phyloP scores from a whole-genome alignment of 352 stramenopile genomes.

The Phytophthora parvispora region DNA sequence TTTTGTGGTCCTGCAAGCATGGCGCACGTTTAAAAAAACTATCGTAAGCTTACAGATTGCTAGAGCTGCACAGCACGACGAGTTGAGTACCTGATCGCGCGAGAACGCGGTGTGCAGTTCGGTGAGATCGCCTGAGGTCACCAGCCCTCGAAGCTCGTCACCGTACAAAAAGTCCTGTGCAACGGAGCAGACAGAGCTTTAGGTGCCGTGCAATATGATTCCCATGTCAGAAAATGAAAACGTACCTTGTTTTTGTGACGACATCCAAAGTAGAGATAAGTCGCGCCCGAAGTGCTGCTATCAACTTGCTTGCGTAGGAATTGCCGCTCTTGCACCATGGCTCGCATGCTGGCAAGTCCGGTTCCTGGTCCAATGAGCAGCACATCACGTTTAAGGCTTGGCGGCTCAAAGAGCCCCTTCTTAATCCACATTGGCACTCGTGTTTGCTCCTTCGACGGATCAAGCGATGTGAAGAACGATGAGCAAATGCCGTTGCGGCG shows the following conservation, averaged over 20 bases:
- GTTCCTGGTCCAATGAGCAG: constrained; percentile 94
- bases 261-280: constrained; percentile 91
- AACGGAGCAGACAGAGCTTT: not conserved
- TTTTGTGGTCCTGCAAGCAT: constrained; percentile 71
- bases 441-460: constrained; percentile 43
- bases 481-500: constrained; percentile 88
- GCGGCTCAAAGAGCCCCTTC: constrained; percentile 81
- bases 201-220: not conserved
- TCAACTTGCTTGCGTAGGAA: constrained; percentile 46
- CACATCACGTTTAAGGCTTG: constrained; percentile 56
- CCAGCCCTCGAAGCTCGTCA: constrained; percentile 73
- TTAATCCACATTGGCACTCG: constrained; percentile 90
- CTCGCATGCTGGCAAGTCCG: constrained; percentile 91
- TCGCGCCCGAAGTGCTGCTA: constrained; percentile 29
- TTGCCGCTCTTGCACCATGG: constrained; percentile 89
- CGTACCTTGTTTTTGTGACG: constrained; percentile 81
- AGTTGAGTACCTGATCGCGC: constrained; percentile 75
- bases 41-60: not conserved
- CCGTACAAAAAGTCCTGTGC: constrained; percentile 91
- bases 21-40: not conserved
- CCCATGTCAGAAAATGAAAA: not conserved
- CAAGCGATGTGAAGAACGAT: constrained; percentile 75
- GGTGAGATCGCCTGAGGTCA: constrained; percentile 61
- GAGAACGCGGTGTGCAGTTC: constrained; percentile 92
- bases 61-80: not conserved